Evolutionary conservation across 2,329 filamentous ascomycete genomes (phyloP).

Genomic region (Aquanectria penicillioides): DNA sequence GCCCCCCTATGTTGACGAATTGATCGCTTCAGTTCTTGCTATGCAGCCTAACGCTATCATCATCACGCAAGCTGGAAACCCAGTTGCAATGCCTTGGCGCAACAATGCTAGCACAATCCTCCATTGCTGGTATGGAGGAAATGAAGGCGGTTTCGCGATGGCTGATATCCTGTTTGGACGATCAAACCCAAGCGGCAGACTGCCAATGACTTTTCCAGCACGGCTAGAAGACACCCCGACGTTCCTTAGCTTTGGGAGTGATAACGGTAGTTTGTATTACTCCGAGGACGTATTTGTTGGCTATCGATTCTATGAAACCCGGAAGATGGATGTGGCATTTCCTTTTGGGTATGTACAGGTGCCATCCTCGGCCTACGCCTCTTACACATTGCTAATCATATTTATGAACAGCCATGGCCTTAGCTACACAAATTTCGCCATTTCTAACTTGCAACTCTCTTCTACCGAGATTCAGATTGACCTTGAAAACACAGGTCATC

Average conservation of each 20-base stretch:
- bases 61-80: constrained; percentile 27
- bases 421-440: constrained; percentile 21
- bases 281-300: constrained; percentile 28
- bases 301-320: constrained; percentile 24
- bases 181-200: too few species aligned
- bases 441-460: not conserved
- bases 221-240: constrained; percentile 18
- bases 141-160: constrained; percentile 25
- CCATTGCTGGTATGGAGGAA: constrained; percentile 29
- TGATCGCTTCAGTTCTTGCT: constrained; percentile 18
- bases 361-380: too few species aligned
- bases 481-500: constrained; percentile 3
- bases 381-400: too few species aligned
- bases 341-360: constrained; percentile 18
- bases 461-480: not conserved
- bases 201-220: constrained; percentile 20
- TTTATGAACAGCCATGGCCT: constrained; percentile 28
- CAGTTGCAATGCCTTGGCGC: constrained; percentile 26
- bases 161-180: constrained; percentile 28
- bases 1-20: constrained; percentile 22
- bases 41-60: constrained; percentile 18
- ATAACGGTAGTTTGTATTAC: constrained; percentile 24
- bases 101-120: constrained; percentile 15
- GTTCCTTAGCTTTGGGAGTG: constrained; percentile 21
- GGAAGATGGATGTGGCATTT: constrained; percentile 17